Base-by-base conservation (phyloP, 129 eudicot species). In the Artemisia annua region DNA sequence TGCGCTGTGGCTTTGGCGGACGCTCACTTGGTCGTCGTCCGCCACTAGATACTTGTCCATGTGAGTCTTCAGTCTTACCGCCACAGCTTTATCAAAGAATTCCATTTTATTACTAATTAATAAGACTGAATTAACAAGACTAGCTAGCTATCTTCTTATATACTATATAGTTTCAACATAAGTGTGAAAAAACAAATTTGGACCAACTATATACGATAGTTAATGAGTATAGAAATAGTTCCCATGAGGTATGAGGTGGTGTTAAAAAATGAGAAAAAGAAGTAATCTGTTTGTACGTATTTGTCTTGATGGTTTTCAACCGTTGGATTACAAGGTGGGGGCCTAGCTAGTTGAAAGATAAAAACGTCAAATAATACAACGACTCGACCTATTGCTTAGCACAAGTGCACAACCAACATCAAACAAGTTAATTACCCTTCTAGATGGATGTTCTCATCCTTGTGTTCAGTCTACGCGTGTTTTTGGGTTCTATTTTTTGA, bases 1-100 rank as follows among this genome's bases (percentile, higher is more conserved):
- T 24, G 87, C 95, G 68, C 74, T 66, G 9, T 75, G 73, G 84
- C 90, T 84, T 70, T 93, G 98, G 8, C 96, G 91, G 76, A 88
- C 88, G 65, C 82, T 82, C 8, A 49, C 12, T 5, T 82, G 83
- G 74, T 93, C 89, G 62, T 84, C 98, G 51, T 75, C 92, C 67
- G 97, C 97, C 4, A 87, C 78, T 4, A 93, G 75, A 78, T 85
- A 93, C 55, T 90, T 86, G 72, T 87, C 83, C 0, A 78, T 66
- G 81, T 87, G 98, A 54, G 86, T 85, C 26, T 71, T 82, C 4
- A 93, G 86, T 56, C 71, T 86, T 0, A 93, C 92, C 8, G 87
- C 97, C 44, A 53, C 67, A 13, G 87, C 28, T 68, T 92, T 82
- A 51, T 59, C 54, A 65, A 89, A 83, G 62, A 89, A 80, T 35